Percentiles rank a stretch among this genome's conserved stretches.
phyloP scores from a whole-genome alignment of 176 grass and related monocot species.

The Tuctoria greenei region DNA sequence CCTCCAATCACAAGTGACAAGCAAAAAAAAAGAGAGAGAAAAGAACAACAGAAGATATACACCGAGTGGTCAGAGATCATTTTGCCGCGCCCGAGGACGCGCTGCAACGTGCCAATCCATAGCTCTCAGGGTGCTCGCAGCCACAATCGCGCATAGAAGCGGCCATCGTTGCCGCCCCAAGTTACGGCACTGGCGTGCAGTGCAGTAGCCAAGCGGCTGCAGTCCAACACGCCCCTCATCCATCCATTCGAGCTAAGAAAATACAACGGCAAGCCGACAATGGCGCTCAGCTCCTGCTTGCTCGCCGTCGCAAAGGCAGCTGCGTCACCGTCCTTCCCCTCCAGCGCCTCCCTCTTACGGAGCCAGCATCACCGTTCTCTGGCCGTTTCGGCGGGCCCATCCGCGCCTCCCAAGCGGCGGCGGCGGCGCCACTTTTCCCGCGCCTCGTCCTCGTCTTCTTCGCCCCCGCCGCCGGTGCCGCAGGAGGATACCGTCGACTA shows the following conservation, averaged over 20 bases:
- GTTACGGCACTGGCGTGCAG: background rate
- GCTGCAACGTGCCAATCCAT: background rate
- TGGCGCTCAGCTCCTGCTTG: conserved; percentile 39
- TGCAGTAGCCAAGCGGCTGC: background rate
- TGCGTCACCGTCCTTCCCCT: background rate
- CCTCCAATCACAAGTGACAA: background rate
- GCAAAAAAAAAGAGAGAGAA: background rate
- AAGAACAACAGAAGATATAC: background rate
- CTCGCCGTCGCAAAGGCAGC: conserved; percentile 30
- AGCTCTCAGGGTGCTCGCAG: background rate
- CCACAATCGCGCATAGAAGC: background rate
- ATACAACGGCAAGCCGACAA: background rate
- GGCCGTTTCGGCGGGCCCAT: background rate
- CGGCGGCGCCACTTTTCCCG: conserved; percentile 21
- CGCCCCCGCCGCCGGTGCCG: conserved; percentile 28
- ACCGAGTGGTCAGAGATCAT: background rate
- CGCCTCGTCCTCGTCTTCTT: conserved; percentile 14
- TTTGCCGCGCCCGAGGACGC: background rate
- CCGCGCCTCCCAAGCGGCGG: background rate
- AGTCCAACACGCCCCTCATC: background rate
- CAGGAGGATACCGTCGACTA: conserved; percentile 36
- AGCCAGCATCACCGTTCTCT: background rate
- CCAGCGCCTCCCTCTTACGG: background rate
- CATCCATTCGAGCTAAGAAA: background rate
- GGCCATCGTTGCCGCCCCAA: background rate